A percentile compares a stretch with the other conserved stretches of the same genome.
Evolutionary conservation across 2,329 filamentous ascomycete species (phyloP).

Genomic region (Fusarium staphyleae): DNA sequence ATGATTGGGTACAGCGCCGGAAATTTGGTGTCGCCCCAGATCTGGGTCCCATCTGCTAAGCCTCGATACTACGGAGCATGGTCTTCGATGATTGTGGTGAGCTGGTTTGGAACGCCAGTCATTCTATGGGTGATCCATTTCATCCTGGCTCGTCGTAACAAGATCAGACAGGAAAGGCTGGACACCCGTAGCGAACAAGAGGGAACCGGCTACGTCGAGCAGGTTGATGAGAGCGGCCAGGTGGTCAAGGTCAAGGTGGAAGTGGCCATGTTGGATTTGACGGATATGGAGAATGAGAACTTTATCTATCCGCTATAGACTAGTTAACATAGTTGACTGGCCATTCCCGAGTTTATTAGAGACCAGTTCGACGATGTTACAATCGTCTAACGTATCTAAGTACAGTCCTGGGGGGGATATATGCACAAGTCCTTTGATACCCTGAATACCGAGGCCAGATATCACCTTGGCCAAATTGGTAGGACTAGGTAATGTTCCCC

Average conservation of each 20-base stretch:
- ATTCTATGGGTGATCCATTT: constrained; percentile 45
- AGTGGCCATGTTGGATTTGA: constrained; percentile 47
- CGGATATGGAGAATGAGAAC: constrained; percentile 52
- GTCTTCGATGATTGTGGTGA: constrained; percentile 38
- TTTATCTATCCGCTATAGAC: no score
- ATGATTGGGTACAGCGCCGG: constrained; percentile 48
- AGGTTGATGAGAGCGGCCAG: constrained; percentile 42
- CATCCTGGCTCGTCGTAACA: constrained; percentile 36
- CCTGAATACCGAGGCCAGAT: no score
- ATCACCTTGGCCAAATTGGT: no score
- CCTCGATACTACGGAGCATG: constrained; percentile 42
- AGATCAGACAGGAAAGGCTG: constrained; percentile 34
- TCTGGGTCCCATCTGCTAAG: constrained; percentile 43
- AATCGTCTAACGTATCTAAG: no score
- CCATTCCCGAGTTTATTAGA: no score
- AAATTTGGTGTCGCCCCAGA: constrained; percentile 49
- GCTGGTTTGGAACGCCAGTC: constrained; percentile 47
- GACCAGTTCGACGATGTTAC: no score
- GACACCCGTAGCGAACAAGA: no score
- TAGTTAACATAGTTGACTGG: no score
- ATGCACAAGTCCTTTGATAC: no score
- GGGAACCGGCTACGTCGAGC: constrained; percentile 36
- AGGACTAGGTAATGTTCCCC: no score
- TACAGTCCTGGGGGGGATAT: no score
- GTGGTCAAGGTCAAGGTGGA: constrained; percentile 44